phyloP scores from a whole-genome alignment of 2,329 filamentous ascomycete species.

The Fusarium papillatum region DNA sequence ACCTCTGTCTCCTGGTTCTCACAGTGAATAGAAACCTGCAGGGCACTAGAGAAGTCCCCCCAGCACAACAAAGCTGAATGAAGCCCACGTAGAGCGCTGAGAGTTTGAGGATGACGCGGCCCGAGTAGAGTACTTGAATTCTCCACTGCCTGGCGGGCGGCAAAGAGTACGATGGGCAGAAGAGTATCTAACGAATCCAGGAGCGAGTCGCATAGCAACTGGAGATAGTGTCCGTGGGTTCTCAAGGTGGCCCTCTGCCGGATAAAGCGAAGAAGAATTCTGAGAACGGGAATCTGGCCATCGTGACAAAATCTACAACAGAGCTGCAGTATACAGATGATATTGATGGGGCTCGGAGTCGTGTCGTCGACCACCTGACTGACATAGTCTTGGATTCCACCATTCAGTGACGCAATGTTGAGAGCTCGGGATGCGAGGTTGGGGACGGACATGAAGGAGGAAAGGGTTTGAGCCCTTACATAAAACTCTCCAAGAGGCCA shows the following conservation, averaged over 20 bases:
- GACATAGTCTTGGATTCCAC: background rate
- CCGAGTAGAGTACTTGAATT: background rate
- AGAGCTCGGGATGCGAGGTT: background rate
- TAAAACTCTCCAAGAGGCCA: background rate
- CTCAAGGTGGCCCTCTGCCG: background rate
- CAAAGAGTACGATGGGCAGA: background rate
- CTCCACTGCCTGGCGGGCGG: background rate
- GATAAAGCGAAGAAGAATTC: background rate
- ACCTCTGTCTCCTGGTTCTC: background rate
- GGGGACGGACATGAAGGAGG: background rate
- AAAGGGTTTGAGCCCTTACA: background rate
- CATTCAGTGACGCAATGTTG: background rate
- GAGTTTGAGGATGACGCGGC: background rate
- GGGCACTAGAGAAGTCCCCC: background rate
- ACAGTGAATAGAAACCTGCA: background rate
- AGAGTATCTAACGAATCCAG: background rate
- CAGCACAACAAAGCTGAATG: background rate
- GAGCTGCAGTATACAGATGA: background rate
- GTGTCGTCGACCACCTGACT: background rate
- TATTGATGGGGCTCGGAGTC: background rate
- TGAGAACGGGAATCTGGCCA: background rate
- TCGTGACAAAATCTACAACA: background rate
- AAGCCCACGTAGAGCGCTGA: background rate
- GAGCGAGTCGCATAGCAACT: background rate
- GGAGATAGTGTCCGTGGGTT: background rate